A percentile compares a stretch with the other conserved stretches of the same genome.
These are phyloP conservation scores for Cordyceps militaris DNA, from an alignment of 2,329 filamentous ascomycete genomes.

Conservation along the genomic window DNA sequence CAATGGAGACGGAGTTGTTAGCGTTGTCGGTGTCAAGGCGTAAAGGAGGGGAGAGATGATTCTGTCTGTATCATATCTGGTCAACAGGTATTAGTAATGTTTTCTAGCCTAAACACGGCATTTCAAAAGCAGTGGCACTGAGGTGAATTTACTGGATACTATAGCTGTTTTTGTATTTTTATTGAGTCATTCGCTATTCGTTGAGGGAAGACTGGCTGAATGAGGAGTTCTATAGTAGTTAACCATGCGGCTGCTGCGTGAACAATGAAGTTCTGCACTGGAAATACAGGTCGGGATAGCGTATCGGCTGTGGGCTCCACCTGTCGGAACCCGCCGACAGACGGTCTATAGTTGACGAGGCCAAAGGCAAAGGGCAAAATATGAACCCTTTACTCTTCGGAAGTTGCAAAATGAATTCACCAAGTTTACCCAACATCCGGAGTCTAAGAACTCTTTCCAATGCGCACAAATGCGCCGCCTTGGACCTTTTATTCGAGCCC, in stretches of 20 bases:
- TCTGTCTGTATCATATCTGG: not conserved
- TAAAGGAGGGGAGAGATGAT: slow-evolving; percentile 11
- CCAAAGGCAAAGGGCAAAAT: too few relatives aligned
- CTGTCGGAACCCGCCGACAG: too few relatives aligned
- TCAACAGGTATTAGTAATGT: not conserved
- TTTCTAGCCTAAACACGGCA: slow-evolving; percentile 2
- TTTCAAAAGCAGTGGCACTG: not conserved
- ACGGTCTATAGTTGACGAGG: too few relatives aligned
- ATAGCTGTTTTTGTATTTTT: not conserved
- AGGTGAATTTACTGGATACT: not conserved
- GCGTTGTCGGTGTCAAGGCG: slow-evolving; percentile 55
- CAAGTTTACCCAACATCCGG: slow-evolving; percentile 47
- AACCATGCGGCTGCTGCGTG: too few relatives aligned
- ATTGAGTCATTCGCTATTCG: not conserved
- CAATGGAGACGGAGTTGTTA: slow-evolving; percentile 68
- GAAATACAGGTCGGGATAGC: too few relatives aligned
- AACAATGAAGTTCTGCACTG: too few relatives aligned
- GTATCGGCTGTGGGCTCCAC: too few relatives aligned
- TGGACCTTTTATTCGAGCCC: slow-evolving; percentile 82
- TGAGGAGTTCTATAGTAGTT: too few relatives aligned
- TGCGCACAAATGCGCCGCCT: slow-evolving; percentile 45
- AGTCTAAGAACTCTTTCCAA: slow-evolving; percentile 50
- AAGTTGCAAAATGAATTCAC: slow-evolving; percentile 4
- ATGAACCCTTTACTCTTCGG: too few relatives aligned
- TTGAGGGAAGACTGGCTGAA: too few relatives aligned